Base-by-base conservation (phyloP, 2,329 filamentous ascomycete genomes). In the Lachnellula arida region DNA sequence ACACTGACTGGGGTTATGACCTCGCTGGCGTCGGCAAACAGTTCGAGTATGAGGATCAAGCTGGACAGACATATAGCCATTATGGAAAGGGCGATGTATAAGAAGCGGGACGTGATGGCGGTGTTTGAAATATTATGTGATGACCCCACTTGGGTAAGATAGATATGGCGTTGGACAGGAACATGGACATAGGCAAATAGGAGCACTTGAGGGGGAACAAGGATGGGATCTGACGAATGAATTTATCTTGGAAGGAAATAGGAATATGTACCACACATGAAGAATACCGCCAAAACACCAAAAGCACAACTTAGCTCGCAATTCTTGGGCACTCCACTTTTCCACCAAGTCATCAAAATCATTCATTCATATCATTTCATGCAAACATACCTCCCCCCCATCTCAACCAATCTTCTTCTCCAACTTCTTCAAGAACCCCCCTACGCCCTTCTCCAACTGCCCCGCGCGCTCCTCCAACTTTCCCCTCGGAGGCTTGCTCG, bases 351-450 rank as follows among this genome's bases (percentile, higher is more conserved):
- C 25, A 28, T 28, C 25, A 5, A 28, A 28, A 8, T 28, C 25
- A 28, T 28, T 7, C 7, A 28, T 28, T 28, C 25, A 28, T 28
- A 28, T 28, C 25, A 28, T 8, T 7, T 28, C 25, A 17, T 17
- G 7, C 17, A 11, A n/a, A 6, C 11, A 17, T 17, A 44, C 42
- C 15, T 44, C 42, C 3, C 17, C 4, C 25, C 17, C 8, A 15
- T 7, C 28, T 56, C 62, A 70, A 11, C 68, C 68, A 60, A 67
- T 66, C 59, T 66, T 88, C 82, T 89, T 90, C 75, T 91, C 88
- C 71, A 91, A 79, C 74, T 86, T 89, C 79, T 87, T 90, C 62
- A 91, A 71, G 76, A 91, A 86, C 6, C 85, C 83, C 28, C 82
- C 81, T 4, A 91, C 81, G 1, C 86, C 85, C 70, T 84, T 84